Evolutionary conservation across 306 rosid genomes (phyloP), one percentile per base, ranked within the genome.

Genomic region (Cucurbita moschata): DNA sequence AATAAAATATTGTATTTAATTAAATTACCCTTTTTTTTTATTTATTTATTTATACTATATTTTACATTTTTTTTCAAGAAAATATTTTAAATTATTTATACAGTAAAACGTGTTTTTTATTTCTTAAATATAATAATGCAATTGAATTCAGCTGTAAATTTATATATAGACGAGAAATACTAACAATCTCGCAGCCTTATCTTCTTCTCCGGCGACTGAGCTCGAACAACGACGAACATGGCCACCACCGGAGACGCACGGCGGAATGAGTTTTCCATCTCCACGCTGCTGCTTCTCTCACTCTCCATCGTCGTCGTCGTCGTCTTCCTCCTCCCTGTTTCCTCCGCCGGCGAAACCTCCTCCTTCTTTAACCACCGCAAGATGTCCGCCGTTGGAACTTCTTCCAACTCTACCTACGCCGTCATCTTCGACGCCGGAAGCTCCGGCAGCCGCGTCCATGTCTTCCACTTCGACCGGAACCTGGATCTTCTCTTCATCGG

Each of bases 371-470:
- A 79, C 35, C 69, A 76, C 78, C 88, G 89, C 67, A 87, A 92
- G 85, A 76, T 88, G 7, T 73, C 94, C 0, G 82, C 89, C n/a
- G 68, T 76, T 16, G 74, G 68, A 63, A 79, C 75, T 56, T 62
- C 11, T 54, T 54, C 63, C 23, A 76, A 72, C 70, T 55, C 71
- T 73, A 37, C 77, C 18, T 94, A 68, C 65, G 98, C 98, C 21
- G 97, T 94, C 21, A 86, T 94, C 40, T 94, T 94, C 62, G 98
- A 94, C 55, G 98, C 98, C 26, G 98, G 98, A 8, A 94, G 98
- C 90, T 94, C 98, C 23, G 98, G 98, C 58, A 94, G 98, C 81
- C 98, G 98, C 21, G 97, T 94, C 72, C 98, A 94, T 54, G 98
- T 94, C 62, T 94, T 87, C 71, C 77, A 82, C 53, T 94, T 94